Evolutionary conservation across 2,329 filamentous ascomycete genomes (phyloP).

Genomic region (Hysterium pulicare): DNA sequence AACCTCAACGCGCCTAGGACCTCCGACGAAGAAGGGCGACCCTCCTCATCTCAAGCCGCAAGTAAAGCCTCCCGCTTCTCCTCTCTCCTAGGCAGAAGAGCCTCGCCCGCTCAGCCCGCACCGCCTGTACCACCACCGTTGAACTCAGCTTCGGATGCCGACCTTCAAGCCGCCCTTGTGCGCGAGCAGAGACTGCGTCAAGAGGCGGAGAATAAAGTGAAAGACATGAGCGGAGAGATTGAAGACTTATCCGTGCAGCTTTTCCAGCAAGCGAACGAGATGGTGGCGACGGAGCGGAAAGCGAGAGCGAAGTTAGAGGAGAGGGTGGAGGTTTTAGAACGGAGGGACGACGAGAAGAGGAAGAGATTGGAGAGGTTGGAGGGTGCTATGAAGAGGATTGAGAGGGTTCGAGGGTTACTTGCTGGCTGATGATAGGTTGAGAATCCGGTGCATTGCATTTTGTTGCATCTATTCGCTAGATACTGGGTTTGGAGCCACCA

Average conservation of each 20-base stretch:
- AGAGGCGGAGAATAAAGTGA: conserved; percentile 66
- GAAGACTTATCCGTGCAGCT: conserved; percentile 73
- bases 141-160: conserved; percentile 31
- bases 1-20: conserved; percentile 11
- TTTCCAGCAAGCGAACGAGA: conserved; percentile 82
- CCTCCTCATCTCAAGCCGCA: conserved; percentile 25
- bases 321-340: conserved; percentile 65
- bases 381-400: conserved; percentile 66
- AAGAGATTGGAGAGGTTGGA: conserved; percentile 68
- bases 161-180: conserved; percentile 61
- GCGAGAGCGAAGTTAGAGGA: conserved; percentile 70
- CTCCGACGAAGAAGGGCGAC: conserved; percentile 27
- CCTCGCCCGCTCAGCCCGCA: conserved; percentile 26
- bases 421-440: conserved; percentile 12
- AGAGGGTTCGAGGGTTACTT: conserved; percentile 64
- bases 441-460: too few species aligned
- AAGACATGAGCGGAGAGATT: conserved; percentile 66
- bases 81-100: conserved; percentile 41
- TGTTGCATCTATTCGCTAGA: too few species aligned
- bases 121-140: conserved; percentile 36
- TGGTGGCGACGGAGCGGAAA: conserved; percentile 74
- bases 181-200: conserved; percentile 65
- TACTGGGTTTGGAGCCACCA: too few species aligned
- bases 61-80: conserved; percentile 41
- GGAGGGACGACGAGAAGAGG: conserved; percentile 67